Base-by-base conservation (phyloP, 2,329 filamentous ascomycete genomes). In the Alternaria brassicae region DNA sequence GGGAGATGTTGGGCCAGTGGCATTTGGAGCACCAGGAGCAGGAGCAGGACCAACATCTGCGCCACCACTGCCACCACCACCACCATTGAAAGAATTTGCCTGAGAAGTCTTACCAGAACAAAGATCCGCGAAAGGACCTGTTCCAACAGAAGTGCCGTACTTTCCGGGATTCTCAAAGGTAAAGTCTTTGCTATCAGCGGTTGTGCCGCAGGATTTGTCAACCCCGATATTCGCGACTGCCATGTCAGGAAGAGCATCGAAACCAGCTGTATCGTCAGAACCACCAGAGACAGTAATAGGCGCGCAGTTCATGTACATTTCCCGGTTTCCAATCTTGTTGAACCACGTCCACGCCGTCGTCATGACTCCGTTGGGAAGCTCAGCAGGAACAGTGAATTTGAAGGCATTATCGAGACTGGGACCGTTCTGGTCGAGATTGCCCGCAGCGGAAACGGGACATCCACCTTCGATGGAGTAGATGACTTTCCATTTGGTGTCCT, bases 301-400 rank as follows among this genome's bases (percentile, higher is more conserved):
- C 0, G 89, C 91, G 69, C 95, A 98, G 84, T 97, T 95, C 92
- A 96, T 96, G 84, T 98, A 98, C 85, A 97, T 91, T 54, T 98
- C 94, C 1, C 93, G 88, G 80, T 96, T 94, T 4, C 94, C 93
- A 4, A 96, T 77, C 61, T 89, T 87, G 75, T 97, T 97, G 81
- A 94, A 89, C 94, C 91, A 97, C 2, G 91, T 91, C 92, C 93
- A 97, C 0, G 92, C 91, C 9, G 97, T 81, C 0, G 89, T 89
- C 34, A 89, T 90, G 30, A 91, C 83, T 7, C 94, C 94, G 1
- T 89, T 82, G 1, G 88, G 86, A 41, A 97, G 84, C n/a, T 88
- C 86, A 0, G 83, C 70, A 0, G 93, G 93, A 4, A 98, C 86
- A 34, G 37, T 49, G 15, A 55, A 58, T 3, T 45, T 32, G 25